These are phyloP conservation scores for Verticillium alfalfae DNA, from an alignment of 2,329 filamentous ascomycete species.

Conservation along the genomic window DNA sequence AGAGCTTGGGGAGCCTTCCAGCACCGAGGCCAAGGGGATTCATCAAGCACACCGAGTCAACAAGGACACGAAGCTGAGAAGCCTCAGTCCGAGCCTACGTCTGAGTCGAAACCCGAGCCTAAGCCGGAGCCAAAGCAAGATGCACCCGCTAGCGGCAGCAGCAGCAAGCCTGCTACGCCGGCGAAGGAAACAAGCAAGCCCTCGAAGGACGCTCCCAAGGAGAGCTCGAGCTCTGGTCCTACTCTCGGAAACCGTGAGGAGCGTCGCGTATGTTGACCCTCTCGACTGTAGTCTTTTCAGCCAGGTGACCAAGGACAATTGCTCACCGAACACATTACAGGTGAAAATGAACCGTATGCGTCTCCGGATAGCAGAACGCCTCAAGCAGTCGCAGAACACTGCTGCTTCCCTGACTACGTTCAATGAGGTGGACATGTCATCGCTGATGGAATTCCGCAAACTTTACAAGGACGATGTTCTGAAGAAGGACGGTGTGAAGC, in stretches of 20 bases:
- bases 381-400: slow-evolving; percentile 99
- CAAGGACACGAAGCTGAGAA: slow-evolving; percentile 5
- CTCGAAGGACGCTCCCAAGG: slow-evolving; percentile 5
- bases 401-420: slow-evolving; percentile 96
- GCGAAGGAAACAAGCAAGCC: slow-evolving; percentile 15
- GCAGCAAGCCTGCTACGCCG: slow-evolving; percentile 1
- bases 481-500: slow-evolving; percentile 94
- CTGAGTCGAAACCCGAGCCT: neutral
- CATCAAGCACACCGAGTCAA: neutral
- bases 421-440: slow-evolving; percentile 99
- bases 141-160: neutral
- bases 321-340: slow-evolving; percentile 34
- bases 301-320: neutral
- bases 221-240: slow-evolving; percentile 20
- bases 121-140: slow-evolving; percentile 15
- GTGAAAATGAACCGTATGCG: slow-evolving; percentile 99
- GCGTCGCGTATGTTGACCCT: slow-evolving; percentile 61
- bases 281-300: too few relatives aligned
- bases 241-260: slow-evolving; percentile 74
- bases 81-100: slow-evolving; percentile 5
- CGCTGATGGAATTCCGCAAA: slow-evolving; percentile 94
- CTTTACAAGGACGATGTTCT: slow-evolving; percentile 94
- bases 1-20: slow-evolving; percentile 65
- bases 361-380: slow-evolving; percentile 88
- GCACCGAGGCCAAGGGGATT: slow-evolving; percentile 23